These are phyloP conservation scores for Hanseniaspora nectarophila DNA, from an alignment of 805 yeast genomes.

Conservation along the genomic window DNA sequence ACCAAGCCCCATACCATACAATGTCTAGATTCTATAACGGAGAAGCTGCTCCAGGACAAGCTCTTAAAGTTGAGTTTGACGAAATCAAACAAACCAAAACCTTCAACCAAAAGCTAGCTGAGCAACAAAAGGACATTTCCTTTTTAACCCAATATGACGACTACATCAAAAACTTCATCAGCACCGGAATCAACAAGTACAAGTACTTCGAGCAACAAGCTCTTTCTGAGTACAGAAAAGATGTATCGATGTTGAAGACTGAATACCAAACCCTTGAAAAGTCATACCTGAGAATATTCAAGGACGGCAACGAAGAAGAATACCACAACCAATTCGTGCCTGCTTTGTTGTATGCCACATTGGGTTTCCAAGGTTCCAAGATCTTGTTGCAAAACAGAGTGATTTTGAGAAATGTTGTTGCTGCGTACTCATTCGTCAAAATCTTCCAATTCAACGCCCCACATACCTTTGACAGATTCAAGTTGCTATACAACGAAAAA, in stretches of 20 bases:
- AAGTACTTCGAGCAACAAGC: constrained; percentile 8
- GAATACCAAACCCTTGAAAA: background rate
- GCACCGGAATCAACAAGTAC: background rate
- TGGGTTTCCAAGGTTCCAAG: constrained; percentile 24
- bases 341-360: constrained; percentile 21
- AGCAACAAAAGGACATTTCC: background rate
- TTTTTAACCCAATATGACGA: constrained; percentile 11
- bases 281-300: background rate
- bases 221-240: constrained; percentile 9
- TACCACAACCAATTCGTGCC: constrained; percentile 22
- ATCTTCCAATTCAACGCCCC: constrained; percentile 23
- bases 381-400: constrained; percentile 21
- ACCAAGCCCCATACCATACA: background rate
- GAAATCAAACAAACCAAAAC: background rate
- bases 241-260: background rate
- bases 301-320: constrained; percentile 18
- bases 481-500: constrained; percentile 15
- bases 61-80: background rate
- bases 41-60: background rate
- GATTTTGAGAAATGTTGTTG: constrained; percentile 23
- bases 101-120: background rate
- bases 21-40: constrained; percentile 1
- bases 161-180: background rate
- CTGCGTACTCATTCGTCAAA: constrained; percentile 21
- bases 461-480: constrained; percentile 20